Conservation (phyloP, 106 monocot species). For the Phalaenopsis equestris region DNA sequence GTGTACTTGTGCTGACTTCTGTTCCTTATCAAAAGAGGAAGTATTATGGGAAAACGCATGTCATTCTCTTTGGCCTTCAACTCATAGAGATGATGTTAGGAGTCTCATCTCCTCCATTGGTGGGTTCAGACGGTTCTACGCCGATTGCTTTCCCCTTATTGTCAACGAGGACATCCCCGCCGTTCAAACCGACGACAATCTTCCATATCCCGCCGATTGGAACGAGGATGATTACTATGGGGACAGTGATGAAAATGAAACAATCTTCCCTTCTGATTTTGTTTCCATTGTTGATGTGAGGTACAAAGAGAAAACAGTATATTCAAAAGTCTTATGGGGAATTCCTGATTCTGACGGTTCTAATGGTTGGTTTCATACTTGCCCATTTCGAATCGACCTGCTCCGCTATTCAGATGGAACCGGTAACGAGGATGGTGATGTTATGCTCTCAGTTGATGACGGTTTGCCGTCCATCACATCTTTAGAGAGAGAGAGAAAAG, state of each 20-base stretch:
- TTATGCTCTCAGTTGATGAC: constrained; percentile 21
- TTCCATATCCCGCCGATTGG: constrained; percentile 28
- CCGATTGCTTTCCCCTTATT: constrained; percentile 42
- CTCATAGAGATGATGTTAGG: constrained; percentile 31
- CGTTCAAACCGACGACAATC: constrained; percentile 4
- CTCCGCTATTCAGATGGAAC: constrained; percentile 13
- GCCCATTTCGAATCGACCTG: constrained; percentile 36
- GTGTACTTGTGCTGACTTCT: constrained; percentile 37
- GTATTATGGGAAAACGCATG: constrained; percentile 39
- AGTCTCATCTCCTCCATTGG: constrained; percentile 36
- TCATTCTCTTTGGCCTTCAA: constrained; percentile 39
- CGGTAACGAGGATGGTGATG: constrained; percentile 8
- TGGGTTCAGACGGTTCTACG: constrained; percentile 47
- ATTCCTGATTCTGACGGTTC: constrained; percentile 31
- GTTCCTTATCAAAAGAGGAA: constrained; percentile 44
- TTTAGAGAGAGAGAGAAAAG: constrained; percentile 40
- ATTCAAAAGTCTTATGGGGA: constrained; percentile 40
- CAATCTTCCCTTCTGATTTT: constrained; percentile 34
- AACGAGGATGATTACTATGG: constrained; percentile 28
- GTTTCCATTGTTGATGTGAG: constrained; percentile 35
- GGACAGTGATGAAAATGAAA: constrained; percentile 25
- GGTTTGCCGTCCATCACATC: constrained; percentile 29
- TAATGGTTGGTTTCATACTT: constrained; percentile 44
- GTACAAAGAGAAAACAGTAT: constrained; percentile 33
- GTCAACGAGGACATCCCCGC: constrained; percentile 35